A percentile compares a stretch with the other conserved stretches of the same genome.
phyloP scores from a whole-genome alignment of 2,329 filamentous ascomycete genomes.

The Paradendryphiella salina region DNA sequence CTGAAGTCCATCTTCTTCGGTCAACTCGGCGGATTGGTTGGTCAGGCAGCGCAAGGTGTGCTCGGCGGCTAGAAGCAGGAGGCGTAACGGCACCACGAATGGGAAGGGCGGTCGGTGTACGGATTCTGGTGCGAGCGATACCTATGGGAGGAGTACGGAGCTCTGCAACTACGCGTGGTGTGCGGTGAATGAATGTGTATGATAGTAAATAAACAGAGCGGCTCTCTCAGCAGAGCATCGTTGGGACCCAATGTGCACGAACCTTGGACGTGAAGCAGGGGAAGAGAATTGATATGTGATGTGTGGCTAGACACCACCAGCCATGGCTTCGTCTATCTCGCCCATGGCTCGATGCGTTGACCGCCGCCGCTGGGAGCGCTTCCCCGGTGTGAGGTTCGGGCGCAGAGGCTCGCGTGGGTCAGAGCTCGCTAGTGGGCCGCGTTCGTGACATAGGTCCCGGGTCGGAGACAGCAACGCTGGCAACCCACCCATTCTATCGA shows the following conservation, averaged over 20 bases:
- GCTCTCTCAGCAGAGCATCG: slow-evolving; percentile 1
- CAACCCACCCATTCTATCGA: slow-evolving; percentile 18
- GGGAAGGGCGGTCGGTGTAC: background rate
- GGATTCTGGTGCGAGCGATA: background rate
- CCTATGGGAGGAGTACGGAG: background rate
- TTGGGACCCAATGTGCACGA: slow-evolving; percentile 2
- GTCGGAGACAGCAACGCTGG: slow-evolving; percentile 22
- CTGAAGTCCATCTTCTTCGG: slow-evolving; percentile 78
- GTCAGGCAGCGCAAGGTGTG: slow-evolving; percentile 42
- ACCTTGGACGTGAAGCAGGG: background rate
- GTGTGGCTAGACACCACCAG: background rate
- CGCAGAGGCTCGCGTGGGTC: slow-evolving; percentile 12
- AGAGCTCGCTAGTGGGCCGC: slow-evolving; percentile 21
- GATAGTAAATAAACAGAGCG: slow-evolving; percentile 4
- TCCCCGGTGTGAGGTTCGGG: slow-evolving; percentile 16
- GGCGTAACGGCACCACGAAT: background rate
- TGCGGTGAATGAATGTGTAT: slow-evolving; percentile 18
- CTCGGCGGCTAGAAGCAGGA: slow-evolving; percentile 17
- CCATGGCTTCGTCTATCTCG: background rate
- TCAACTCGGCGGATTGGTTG: slow-evolving; percentile 65
- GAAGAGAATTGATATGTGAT: background rate
- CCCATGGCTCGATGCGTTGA: slow-evolving; percentile 1
- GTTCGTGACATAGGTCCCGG: slow-evolving; percentile 23
- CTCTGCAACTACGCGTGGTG: background rate
- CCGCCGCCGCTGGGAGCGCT: slow-evolving; percentile 6